Percentiles rank a stretch among this genome's conserved stretches.
Conservation (phyloP, 2,329 filamentous ascomycete species). For the Dactylellina leptospora region DNA sequence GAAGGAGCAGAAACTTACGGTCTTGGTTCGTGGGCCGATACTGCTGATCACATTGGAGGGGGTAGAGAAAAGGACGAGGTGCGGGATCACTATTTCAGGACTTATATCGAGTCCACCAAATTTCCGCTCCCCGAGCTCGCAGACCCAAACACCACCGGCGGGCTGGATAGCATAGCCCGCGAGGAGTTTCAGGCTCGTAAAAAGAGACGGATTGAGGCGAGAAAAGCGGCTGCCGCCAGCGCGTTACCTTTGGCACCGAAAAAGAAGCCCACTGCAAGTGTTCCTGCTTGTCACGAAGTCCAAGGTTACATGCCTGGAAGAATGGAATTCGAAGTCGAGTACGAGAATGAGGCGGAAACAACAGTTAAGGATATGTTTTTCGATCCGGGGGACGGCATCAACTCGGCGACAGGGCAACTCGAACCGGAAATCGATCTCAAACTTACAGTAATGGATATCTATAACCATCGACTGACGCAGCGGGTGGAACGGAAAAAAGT, state of each 20-base stretch:
- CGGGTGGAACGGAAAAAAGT: conserved; percentile 95
- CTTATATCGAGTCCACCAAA: conserved; percentile 80
- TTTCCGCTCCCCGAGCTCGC: conserved; percentile 90
- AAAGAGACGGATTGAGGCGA: conserved; percentile 90
- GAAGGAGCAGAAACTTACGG: conserved; percentile 97
- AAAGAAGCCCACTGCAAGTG: conserved; percentile 93
- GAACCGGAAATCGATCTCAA: conserved; percentile 98
- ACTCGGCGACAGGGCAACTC: conserved; percentile 80
- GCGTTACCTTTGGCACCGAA: conserved; percentile 85
- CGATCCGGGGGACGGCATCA: conserved; percentile 91
- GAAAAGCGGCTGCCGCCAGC: conserved; percentile 85
- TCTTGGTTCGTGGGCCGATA: conserved; percentile 95
- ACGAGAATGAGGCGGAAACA: conserved; percentile 97
- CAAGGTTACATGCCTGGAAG: conserved; percentile 99
- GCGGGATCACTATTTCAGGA: conserved; percentile 88
- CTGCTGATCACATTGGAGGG: conserved; percentile 96
- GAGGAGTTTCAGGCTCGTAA: conserved; percentile 94
- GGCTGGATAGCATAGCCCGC: conserved; percentile 81
- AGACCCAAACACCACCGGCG: conserved; percentile 78
- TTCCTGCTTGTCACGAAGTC: conserved; percentile 95
- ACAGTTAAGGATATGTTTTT: conserved; percentile 99
- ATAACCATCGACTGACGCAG: conserved; percentile 89
- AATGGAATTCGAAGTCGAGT: conserved; percentile 95
- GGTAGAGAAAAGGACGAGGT: conserved; percentile 96
- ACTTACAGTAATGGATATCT: conserved; percentile 97